These are phyloP conservation scores for Pugionium dolabratum DNA, from an alignment of 345 rosid species.

Conservation along the genomic window DNA sequence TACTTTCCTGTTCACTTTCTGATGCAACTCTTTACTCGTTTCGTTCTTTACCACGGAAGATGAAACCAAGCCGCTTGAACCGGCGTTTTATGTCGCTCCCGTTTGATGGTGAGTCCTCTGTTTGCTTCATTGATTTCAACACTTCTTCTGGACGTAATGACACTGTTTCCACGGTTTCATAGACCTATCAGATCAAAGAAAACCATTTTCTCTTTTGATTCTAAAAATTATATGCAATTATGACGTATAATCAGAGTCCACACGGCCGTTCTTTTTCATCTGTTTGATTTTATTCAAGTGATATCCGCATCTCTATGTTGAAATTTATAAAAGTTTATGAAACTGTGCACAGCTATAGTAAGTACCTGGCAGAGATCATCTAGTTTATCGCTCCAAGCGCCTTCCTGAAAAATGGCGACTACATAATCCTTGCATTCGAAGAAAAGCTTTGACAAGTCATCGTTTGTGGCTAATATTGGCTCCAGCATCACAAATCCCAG, in stretches of 20 bases:
- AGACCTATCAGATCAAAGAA: constrained; percentile 51
- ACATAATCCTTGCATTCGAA: constrained; percentile 83
- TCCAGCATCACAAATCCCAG: constrained; percentile 70
- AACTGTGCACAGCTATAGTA: constrained; percentile 12
- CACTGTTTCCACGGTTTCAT: constrained; percentile 85
- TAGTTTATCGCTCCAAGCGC: constrained; percentile 58
- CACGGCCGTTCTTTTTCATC: too few species aligned
- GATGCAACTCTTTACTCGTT: constrained; percentile 46
- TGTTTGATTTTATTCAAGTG: too few species aligned
- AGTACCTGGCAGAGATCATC: constrained; percentile 86
- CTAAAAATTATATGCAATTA: background rate
- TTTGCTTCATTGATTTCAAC: constrained; percentile 50
- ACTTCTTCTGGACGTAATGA: constrained; percentile 70
- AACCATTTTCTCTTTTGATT: constrained; percentile 5
- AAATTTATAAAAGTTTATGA: background rate
- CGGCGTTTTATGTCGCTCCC: constrained; percentile 57
- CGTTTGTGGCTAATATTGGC: constrained; percentile 52
- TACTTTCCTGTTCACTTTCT: constrained; percentile 46
- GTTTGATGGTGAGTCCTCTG: constrained; percentile 43
- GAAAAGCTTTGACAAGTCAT: constrained; percentile 67
- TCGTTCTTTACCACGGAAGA: constrained; percentile 67
- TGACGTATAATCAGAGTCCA: constrained; percentile 10
- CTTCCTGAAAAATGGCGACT: constrained; percentile 63
- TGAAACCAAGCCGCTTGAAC: constrained; percentile 63
- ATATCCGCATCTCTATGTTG: background rate